Base-by-base conservation (phyloP, 2,329 filamentous ascomycete species). In the Sporothrix luriei region DNA sequence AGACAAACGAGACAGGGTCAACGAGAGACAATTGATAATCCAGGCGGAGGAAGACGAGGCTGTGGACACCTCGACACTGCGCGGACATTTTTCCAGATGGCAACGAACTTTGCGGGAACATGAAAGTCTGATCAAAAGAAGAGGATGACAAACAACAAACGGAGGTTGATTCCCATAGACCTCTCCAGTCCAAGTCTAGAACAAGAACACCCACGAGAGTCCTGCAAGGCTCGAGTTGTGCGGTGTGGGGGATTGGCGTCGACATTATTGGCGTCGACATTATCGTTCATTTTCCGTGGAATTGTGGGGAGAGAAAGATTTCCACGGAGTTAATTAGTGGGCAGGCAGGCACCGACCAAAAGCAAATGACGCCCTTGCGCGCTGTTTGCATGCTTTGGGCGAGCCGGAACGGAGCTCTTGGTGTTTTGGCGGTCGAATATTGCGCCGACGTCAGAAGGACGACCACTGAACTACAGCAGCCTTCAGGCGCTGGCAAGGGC, bases 401-500 rank as follows among this genome's bases (percentile, higher is more conserved):
- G 52, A 10, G 2, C 21, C 24, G 9, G 29, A 59, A 59, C 55
- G 55, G 55, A 59, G 19, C 5, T 61, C n/a, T 46, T 46, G 57
- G 33, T 21, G 21, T 11, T 43, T 61, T 61, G 33, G 55, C 55
- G 55, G 55, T 43, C 16, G 4, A 61, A 61, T 43, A 40, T 61
- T 61, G 55, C 33, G 33, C 55, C 55, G 55, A 33, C 5, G 9
- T 16, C 14, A 48, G 16, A 6, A 14, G 29, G 54, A 10, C n/a
- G 14, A n/a, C 19, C 33, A 59, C 55, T 59, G 5, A 2, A 24
- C 24, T 43, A 1, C 29, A 61, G 33, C 10, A 10, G 24, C 19
- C 26, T 19, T n/a, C 14, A 19, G 54, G 11, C 13, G 13, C 33
- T 33, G 9, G 14, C 33, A 24, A 43, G 38, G 40, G n/a, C n/a